Evolutionary conservation across 2,329 filamentous ascomycete genomes (phyloP).

Genomic region (Anthostomella pinea): DNA sequence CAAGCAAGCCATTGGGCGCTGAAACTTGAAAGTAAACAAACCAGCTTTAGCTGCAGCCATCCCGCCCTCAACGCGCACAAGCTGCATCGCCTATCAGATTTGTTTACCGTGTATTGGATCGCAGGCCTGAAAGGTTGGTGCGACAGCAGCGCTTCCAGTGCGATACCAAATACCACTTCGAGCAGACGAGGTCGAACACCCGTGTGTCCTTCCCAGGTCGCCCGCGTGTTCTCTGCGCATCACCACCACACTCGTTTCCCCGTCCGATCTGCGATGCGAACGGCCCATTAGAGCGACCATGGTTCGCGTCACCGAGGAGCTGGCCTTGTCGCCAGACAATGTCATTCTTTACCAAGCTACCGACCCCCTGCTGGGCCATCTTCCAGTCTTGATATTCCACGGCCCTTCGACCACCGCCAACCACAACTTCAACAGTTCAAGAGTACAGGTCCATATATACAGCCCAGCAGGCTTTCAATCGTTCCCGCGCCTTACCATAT

Average conservation of each 20-base stretch:
- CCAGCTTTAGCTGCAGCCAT: neutral
- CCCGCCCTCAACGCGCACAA: slow-evolving; percentile 16
- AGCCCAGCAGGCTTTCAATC: slow-evolving; percentile 84
- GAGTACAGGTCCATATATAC: slow-evolving; percentile 92
- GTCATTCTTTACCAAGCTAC: slow-evolving; percentile 86
- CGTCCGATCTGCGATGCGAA: slow-evolving; percentile 35
- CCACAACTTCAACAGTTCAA: slow-evolving; percentile 81
- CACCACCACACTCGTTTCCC: slow-evolving; percentile 17
- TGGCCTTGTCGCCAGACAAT: slow-evolving; percentile 75
- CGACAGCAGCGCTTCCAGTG: too few relatives aligned
- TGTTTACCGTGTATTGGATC: slow-evolving; percentile 1
- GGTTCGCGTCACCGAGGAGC: slow-evolving; percentile 77
- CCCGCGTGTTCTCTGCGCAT: slow-evolving; percentile 11
- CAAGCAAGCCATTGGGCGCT: too few relatives aligned
- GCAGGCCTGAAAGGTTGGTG: too few relatives aligned
- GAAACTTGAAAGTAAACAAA: slow-evolving; percentile 6
- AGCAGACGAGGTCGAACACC: too few relatives aligned
- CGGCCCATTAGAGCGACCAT: slow-evolving; percentile 56
- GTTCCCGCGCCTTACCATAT: slow-evolving; percentile 88
- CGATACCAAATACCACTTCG: neutral
- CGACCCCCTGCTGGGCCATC: slow-evolving; percentile 77
- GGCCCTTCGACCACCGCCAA: slow-evolving; percentile 87
- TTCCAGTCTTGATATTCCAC: slow-evolving; percentile 86
- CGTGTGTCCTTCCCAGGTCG: too few relatives aligned
- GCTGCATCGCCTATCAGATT: slow-evolving; percentile 4